Conservation (phyloP, 768 basidiomycete genomes). For the Tulasnella calospora region DNA sequence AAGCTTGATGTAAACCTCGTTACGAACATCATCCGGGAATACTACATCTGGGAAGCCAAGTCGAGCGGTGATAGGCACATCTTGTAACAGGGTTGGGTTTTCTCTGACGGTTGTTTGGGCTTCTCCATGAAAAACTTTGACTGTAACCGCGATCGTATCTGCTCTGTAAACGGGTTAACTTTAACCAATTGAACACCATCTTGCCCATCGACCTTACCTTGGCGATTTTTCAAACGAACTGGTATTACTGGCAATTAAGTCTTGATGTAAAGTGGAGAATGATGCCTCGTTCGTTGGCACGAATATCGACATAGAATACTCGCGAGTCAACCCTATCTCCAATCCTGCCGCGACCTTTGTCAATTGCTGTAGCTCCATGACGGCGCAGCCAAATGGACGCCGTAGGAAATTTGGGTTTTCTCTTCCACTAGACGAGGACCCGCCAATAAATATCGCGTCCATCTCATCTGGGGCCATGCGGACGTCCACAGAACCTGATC, state of each 20-base stretch:
- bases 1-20: constrained; percentile 93
- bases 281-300: constrained; percentile 74
- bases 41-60: constrained; percentile 96
- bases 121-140: constrained; percentile 86
- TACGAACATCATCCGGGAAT: constrained; percentile 85
- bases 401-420: constrained; percentile 46
- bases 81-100: constrained; percentile 77
- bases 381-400: constrained; percentile 93
- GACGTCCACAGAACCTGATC: constrained; percentile 31
- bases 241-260: constrained; percentile 73
- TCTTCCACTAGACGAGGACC: neutral
- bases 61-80: constrained; percentile 73
- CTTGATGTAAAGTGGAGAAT: constrained; percentile 93
- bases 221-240: constrained; percentile 80
- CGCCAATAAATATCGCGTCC: neutral
- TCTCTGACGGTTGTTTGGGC: constrained; percentile 67
- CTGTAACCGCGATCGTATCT: constrained; percentile 76
- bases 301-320: constrained; percentile 85
- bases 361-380: constrained; percentile 77
- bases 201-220: constrained; percentile 48
- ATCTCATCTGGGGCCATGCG: constrained; percentile 19
- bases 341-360: constrained; percentile 59
- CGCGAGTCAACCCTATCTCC: constrained; percentile 60
- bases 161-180: constrained; percentile 51
- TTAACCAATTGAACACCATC: neutral